A percentile compares a stretch with the other conserved stretches of the same genome.
These are phyloP conservation scores for Amanita subjunquillea DNA, from an alignment of 768 basidiomycete species.

Conservation along the genomic window DNA sequence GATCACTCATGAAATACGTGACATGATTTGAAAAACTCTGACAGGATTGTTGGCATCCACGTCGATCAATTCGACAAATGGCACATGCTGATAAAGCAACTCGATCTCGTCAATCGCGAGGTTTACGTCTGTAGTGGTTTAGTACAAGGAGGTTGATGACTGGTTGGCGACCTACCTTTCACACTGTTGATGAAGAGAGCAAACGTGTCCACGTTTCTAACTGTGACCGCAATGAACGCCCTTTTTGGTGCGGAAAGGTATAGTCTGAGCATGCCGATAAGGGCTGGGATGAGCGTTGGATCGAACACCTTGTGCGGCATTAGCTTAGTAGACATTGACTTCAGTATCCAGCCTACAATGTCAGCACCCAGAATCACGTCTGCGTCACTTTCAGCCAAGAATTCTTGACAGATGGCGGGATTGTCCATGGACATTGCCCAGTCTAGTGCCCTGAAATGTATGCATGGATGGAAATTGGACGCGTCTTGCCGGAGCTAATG, in stretches of 20 bases:
- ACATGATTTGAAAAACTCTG: not conserved
- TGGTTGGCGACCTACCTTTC: slow-evolving; percentile 16
- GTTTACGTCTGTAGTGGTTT: not conserved
- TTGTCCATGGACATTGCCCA: slow-evolving; percentile 52
- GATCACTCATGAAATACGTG: not conserved
- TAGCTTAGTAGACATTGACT: not conserved
- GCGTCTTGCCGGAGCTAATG: slow-evolving; percentile 30
- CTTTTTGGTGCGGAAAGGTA: slow-evolving; percentile 24
- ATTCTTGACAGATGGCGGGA: slow-evolving; percentile 15
- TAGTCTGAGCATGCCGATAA: slow-evolving; percentile 39
- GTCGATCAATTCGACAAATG: not conserved
- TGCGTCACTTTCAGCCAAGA: slow-evolving; percentile 32
- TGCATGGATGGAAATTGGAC: slow-evolving; percentile 36
- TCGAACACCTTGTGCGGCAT: slow-evolving; percentile 51
- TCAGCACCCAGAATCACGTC: slow-evolving; percentile 69
- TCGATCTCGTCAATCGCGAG: not conserved
- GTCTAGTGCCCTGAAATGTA: slow-evolving; percentile 43
- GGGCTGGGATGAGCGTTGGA: slow-evolving; percentile 44
- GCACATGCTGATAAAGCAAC: not conserved
- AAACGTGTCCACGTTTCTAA: slow-evolving; percentile 48
- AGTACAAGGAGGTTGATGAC: not conserved
- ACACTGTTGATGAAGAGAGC: slow-evolving; percentile 29
- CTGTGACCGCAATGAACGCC: slow-evolving; percentile 42
- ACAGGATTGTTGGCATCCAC: not conserved
- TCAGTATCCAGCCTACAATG: slow-evolving; percentile 24